phyloP scores from a whole-genome alignment of 768 basidiomycete species.

The Tulasnella calospora region DNA sequence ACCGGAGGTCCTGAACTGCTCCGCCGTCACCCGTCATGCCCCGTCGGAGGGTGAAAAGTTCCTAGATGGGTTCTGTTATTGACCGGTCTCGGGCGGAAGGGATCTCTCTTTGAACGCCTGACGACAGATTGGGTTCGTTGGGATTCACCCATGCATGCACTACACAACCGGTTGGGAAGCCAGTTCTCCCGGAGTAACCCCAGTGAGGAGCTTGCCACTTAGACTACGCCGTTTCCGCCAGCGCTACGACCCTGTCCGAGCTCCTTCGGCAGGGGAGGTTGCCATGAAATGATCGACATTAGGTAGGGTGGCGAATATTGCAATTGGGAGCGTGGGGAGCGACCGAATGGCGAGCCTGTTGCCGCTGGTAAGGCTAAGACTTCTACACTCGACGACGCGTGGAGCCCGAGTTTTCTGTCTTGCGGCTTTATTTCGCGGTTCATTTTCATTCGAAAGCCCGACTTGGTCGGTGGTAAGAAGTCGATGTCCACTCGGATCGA shows the following conservation, averaged over 20 bases:
- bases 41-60: not conserved
- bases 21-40: not conserved
- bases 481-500: not conserved
- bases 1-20: slow-evolving; percentile 4
- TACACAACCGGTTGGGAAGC: slow-evolving; percentile 11
- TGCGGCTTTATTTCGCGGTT: not conserved
- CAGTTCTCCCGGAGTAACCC: not conserved
- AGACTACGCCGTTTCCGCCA: slow-evolving; percentile 1
- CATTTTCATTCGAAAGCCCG: slow-evolving; percentile 2
- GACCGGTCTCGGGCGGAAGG: not conserved
- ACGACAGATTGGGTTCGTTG: not conserved
- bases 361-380: not conserved
- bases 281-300: not conserved
- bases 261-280: not conserved
- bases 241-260: not conserved
- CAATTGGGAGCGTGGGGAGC: not conserved
- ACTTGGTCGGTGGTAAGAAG: slow-evolving; percentile 2
- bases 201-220: not conserved
- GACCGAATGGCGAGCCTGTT: not conserved
- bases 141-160: slow-evolving; percentile 2
- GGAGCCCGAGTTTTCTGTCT: not conserved
- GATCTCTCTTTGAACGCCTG: slow-evolving; percentile 4
- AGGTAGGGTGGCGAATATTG: not conserved
- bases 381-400: not conserved
- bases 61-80: not conserved